phyloP scores from a whole-genome alignment of 768 basidiomycete species.

The Psilocybe tampanensis region DNA sequence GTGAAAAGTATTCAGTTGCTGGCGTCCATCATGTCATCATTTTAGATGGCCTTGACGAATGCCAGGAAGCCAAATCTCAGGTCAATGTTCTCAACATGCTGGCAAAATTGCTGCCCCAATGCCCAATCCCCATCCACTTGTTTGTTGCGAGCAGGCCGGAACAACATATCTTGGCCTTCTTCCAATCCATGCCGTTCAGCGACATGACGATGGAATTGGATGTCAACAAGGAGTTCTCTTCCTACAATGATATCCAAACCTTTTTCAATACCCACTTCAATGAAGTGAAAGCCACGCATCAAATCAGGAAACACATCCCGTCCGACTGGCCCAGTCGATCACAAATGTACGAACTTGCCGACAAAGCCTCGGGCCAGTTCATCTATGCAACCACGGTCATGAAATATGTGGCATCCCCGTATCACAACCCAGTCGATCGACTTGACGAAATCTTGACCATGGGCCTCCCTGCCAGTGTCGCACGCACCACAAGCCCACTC shows the following conservation, averaged over 20 bases:
- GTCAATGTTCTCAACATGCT: not conserved
- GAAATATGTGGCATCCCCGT: conserved; percentile 4
- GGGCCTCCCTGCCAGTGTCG: not conserved
- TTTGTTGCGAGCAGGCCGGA: conserved; percentile 17
- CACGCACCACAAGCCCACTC: not conserved
- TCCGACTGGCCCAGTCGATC: not conserved
- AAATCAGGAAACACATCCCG: not conserved
- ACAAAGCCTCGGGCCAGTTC: conserved; percentile 17
- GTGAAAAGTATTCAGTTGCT: not conserved
- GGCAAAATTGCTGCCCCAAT: not conserved
- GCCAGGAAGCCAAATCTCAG: not conserved
- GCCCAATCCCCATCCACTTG: not conserved
- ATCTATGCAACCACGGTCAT: conserved; percentile 17
- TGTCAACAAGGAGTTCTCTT: not conserved
- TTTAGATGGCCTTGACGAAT: conserved; percentile 28
- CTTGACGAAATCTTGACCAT: conserved; percentile 6
- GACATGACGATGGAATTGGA: not conserved
- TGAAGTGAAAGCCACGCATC: conserved; percentile 7
- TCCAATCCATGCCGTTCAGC: conserved; percentile 2
- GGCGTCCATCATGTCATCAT: not conserved
- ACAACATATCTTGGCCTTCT: not conserved
- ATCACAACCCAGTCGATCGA: conserved; percentile 1
- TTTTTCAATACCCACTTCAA: not conserved
- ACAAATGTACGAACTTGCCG: not conserved
- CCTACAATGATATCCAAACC: conserved; percentile 5